Percentiles rank a stretch among this genome's conserved stretches.
phyloP scores from a whole-genome alignment of 371 early-diverging fungal genomes.

The Circinella minor region DNA sequence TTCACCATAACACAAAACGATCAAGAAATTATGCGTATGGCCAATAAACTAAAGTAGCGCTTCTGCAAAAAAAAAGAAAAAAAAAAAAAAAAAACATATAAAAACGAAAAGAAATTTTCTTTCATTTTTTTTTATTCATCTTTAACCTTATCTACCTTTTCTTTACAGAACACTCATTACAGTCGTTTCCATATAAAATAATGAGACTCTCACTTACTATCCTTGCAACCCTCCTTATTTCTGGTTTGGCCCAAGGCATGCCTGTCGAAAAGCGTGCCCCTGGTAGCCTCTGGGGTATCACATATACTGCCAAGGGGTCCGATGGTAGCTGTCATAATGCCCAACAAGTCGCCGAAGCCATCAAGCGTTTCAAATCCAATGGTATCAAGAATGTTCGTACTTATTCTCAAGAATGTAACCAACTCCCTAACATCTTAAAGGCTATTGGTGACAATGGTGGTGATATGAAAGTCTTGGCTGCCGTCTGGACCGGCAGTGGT shows the following conservation, averaged over 20 bases:
- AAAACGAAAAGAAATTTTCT: too few relatives aligned
- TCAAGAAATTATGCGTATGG: too few relatives aligned
- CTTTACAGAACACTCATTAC: too few relatives aligned
- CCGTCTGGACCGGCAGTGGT: slow-evolving; percentile 42
- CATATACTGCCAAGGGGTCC: slow-evolving; percentile 34
- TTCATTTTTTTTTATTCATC: too few relatives aligned
- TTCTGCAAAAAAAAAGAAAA: too few relatives aligned
- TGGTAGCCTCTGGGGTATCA: slow-evolving; percentile 27
- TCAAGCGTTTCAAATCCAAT: slow-evolving; percentile 36
- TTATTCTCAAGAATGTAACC: slow-evolving; percentile 52
- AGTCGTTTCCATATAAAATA: too few relatives aligned
- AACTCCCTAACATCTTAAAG: slow-evolving; percentile 33
- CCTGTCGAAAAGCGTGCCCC: slow-evolving; percentile 23
- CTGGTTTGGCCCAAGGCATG: slow-evolving; percentile 28
- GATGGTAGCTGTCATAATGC: slow-evolving; percentile 40
- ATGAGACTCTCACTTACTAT: slow-evolving; percentile 14
- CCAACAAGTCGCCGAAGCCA: slow-evolving; percentile 19
- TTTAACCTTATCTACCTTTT: too few relatives aligned
- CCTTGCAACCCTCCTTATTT: slow-evolving; percentile 23
- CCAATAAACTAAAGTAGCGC: too few relatives aligned
- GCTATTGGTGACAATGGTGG: slow-evolving; percentile 34
- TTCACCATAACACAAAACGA: too few relatives aligned
- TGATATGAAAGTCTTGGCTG: slow-evolving; percentile 47
- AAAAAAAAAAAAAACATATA: too few relatives aligned
- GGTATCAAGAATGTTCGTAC: slow-evolving; percentile 46